Evolutionary conservation across 495 filamentous ascomycete genomes (phyloP), one percentile per base, ranked within the genome.

Genomic region (Talaromyces borbonicus): DNA sequence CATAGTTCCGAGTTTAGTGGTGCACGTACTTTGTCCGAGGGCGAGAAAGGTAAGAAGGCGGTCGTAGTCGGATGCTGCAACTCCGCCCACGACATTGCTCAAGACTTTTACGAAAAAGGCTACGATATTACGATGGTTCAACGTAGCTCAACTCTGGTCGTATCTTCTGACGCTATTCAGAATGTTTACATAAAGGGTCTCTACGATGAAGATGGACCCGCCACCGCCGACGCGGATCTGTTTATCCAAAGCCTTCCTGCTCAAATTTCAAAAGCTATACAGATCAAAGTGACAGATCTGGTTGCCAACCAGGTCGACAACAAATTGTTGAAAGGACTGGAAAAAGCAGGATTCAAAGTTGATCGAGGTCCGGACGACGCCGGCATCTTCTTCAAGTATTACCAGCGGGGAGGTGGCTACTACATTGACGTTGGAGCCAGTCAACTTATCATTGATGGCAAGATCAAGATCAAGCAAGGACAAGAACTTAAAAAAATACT

Each of bases 41-140:
- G 46, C 59, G 22, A 38, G 43, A 11, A 51, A 62, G 29, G 54
- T 75, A 6, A 85, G 82, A 84, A 80, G 43, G 87, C 78, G 0
- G 62, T 90, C 12, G 76, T 94, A 0, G 77, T 94, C 3, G 87
- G 87, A 2, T 83, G 79, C 42, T 85, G 87, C 55, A 92, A 89
- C 56, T 88, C 83, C 11, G 78, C 75, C n/a, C 81, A 90, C 52
- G 87, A 93, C 54, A 93, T 93, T 50, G 81, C 84, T 8, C 83
- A 90, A 56, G 83, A 90, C 55, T 90, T 72, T 55, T 81, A 80
- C 57, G 84, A 90, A 49, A 80, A 85, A 24, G 87, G 87, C 0
- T 63, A 64, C 25, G 71, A 84, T 22, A 82, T 90, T 4, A 90
- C 85, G 15, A 78, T 94, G 60, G 61, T 94, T 2, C 87, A 94